Percentiles rank a stretch among this genome's conserved stretches.
Evolutionary conservation across 441 rosid genomes (phyloP).

Genomic region (Kokia cookei): DNA sequence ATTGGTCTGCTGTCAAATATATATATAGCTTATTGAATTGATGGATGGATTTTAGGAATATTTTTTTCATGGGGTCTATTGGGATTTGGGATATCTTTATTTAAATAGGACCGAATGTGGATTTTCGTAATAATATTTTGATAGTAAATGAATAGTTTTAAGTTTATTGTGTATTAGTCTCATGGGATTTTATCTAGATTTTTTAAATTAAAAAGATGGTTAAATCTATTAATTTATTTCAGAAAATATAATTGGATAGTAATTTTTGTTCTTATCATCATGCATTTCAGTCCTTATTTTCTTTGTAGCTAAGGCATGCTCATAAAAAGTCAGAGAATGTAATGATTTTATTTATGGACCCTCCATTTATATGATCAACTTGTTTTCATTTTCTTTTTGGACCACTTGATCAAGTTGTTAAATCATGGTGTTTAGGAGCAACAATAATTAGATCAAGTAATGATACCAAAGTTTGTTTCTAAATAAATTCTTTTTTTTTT

Average conservation of each 20-base stretch:
- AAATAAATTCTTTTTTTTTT: too few relatives aligned
- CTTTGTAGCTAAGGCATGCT: neutral
- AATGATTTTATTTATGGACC: neutral
- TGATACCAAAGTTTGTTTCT: neutral
- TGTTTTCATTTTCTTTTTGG: neutral
- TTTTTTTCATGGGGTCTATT: neutral
- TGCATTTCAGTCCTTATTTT: neutral
- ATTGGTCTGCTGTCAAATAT: slow-evolving; percentile 22
- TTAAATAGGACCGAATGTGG: too few relatives aligned
- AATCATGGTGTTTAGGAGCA: neutral
- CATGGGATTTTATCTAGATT: too few relatives aligned
- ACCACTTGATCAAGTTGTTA: too few relatives aligned
- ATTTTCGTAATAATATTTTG: too few relatives aligned
- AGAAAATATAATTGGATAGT: neutral
- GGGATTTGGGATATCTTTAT: too few relatives aligned
- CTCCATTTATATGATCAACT: neutral
- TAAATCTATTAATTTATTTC: too few relatives aligned
- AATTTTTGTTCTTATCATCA: neutral
- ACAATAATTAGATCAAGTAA: neutral
- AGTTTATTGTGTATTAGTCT: too few relatives aligned
- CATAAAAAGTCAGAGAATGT: neutral
- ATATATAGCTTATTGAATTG: neutral
- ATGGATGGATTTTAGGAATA: neutral
- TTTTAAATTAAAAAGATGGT: too few relatives aligned
- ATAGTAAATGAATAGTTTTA: too few relatives aligned